Base-by-base conservation (phyloP, 179 eudicot species). In the Spinacia oleracea region DNA sequence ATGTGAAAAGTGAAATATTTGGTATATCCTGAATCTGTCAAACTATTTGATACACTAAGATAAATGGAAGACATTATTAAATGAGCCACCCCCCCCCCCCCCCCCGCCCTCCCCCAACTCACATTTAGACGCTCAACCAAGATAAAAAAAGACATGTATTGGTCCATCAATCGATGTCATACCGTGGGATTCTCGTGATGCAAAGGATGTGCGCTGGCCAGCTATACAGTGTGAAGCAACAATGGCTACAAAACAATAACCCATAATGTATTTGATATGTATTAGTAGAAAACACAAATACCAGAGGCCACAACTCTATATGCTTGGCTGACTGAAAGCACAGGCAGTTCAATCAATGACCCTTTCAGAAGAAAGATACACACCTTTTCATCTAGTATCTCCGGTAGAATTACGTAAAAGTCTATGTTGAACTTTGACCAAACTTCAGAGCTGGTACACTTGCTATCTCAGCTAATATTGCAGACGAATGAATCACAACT, bases 121-220 rank as follows among this genome's bases (percentile, higher is more conserved):
- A 59, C 69, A 77, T 83, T 76, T 66, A 73, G 74, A 32, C 51
- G 76, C 83, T 68, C 82, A 79, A 79, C 74, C 80, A 86, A 81
- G 73, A n/a, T 59, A 78, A 70, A 70, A 74, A 55, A 21, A 63
- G 48, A 76, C 38, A 78, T 16, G 46, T 77, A 65, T 67, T 25
- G 77, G 73, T 83, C 82, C 69, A 83, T 77, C 31, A 78, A 74
- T 72, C 68, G 80, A 72, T 77, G 68, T 79, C 89, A 84, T 91
- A 95, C 98, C 97, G 77, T 86, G 88, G 66, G 91, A 87, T 85
- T 90, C 92, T 73, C 84, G 67, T 48, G 92, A 78, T n/a, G 80
- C 80, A 67, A 90, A 88, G 59, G 88, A 76, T 50, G 82, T 55
- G n/a, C 74, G 80, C 79, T 88, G 86, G 76, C 90, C 88, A 59